Conservation (phyloP, 371 early-diverging fungal genomes). For the Synchytrium microbalum region DNA sequence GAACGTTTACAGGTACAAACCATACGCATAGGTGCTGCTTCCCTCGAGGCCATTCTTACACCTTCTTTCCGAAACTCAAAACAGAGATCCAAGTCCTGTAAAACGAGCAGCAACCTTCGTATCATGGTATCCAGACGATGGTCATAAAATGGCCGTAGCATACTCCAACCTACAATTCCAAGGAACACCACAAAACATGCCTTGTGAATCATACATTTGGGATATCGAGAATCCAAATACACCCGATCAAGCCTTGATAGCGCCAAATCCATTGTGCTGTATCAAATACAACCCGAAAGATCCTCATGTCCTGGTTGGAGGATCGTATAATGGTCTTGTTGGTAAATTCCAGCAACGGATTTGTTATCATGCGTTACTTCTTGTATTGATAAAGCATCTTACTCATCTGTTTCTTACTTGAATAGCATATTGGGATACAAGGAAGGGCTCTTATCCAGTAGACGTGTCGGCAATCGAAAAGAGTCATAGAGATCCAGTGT, state of each 20-base stretch:
- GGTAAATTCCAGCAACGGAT: slow-evolving; percentile 18
- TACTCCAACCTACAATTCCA: slow-evolving; percentile 48
- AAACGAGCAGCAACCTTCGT: slow-evolving; percentile 41
- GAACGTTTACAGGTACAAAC: slow-evolving; percentile 40
- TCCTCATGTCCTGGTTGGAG: slow-evolving; percentile 49
- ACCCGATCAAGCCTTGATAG: slow-evolving; percentile 43
- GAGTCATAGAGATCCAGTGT: slow-evolving; percentile 46
- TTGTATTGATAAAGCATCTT: slow-evolving; percentile 1
- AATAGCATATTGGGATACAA: slow-evolving; percentile 47
- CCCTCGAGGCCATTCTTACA: neutral
- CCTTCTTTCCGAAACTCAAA: slow-evolving; percentile 4
- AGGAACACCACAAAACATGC: slow-evolving; percentile 37
- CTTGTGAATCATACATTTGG: slow-evolving; percentile 48
- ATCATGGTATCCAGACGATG: slow-evolving; percentile 52
- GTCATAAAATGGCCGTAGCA: slow-evolving; percentile 48
- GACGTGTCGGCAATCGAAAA: slow-evolving; percentile 42
- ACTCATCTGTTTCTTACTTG: neutral
- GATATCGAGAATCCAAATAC: slow-evolving; percentile 49
- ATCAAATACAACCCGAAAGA: slow-evolving; percentile 54
- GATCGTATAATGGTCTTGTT: slow-evolving; percentile 45
- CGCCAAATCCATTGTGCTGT: slow-evolving; percentile 39
- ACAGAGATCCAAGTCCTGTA: slow-evolving; percentile 42
- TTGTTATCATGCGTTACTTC: neutral
- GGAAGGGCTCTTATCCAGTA: slow-evolving; percentile 46
- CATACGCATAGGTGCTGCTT: neutral